Evolutionary conservation across 495 filamentous ascomycete species (phyloP), one percentile per base, ranked within the genome.

Genomic region (Talaromyces thailandensis): DNA sequence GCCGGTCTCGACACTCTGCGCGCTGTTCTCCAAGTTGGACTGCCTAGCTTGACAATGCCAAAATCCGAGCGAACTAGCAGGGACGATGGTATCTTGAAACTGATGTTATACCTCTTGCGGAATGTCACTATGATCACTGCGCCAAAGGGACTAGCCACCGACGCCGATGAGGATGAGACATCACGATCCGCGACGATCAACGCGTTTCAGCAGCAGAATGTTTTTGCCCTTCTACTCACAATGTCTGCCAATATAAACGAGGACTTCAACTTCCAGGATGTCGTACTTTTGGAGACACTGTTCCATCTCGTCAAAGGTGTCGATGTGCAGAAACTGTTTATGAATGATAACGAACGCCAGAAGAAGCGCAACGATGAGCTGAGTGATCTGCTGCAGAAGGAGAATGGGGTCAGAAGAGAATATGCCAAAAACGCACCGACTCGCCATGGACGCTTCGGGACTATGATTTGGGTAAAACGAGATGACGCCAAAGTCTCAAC

Each of bases 391-490:
- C 80, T 96, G 64, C 83, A 79, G 45, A 88, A 91, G 69, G 95
- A 99, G 71, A 84, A 85, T 2, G 85, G 85, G 7, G 88, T 96
- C 83, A 83, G 89, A 52, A 82, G 87, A 63, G 82, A 86, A 56
- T 90, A 96, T 68, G 84, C 86, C 37, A 88, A 86, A 65, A 87
- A 88, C 66, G 90, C 89, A 6, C 91, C 92, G 2, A 92, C 92
- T 6, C 77, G 95, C 37, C 95, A 99, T 71, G 95, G 92, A 64
- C 82, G 95, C 58, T 99, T 97, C 69, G 95, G 95, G 1, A 96
- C 92, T 14, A 96, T 97, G 88, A 87, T 96, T 21, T 98, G 95
- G 94, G 86, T 99, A 45, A 91, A 97, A 75, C 81, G 91, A 57
- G 88, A 89, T 60, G 90, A 94, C 69, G 78, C 81, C 7, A 90